Percentiles rank a stretch among this genome's conserved stretches.
These are phyloP conservation scores for Populus nigra DNA, from an alignment of 345 rosid species.

Conservation along the genomic window DNA sequence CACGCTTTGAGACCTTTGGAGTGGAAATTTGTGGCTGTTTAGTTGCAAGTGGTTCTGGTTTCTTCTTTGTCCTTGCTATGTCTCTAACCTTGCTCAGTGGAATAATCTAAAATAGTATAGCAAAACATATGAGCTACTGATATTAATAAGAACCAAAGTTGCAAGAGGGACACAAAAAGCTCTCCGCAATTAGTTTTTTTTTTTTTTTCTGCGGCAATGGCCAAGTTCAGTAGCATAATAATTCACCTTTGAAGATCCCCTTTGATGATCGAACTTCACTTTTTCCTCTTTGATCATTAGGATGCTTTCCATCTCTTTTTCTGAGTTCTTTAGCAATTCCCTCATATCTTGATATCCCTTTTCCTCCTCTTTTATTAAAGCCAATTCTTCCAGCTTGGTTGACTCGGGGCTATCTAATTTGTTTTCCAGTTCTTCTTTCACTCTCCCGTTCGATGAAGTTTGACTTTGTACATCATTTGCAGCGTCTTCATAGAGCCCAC, in stretches of 20 bases:
- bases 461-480: slow-evolving; percentile 32
- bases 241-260: slow-evolving; percentile 56
- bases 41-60: slow-evolving; percentile 30
- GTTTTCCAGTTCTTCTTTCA: slow-evolving; percentile 33
- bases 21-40: slow-evolving; percentile 46
- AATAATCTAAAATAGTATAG: slow-evolving; percentile 35
- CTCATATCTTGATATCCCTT: slow-evolving; percentile 14
- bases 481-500: slow-evolving; percentile 37
- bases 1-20: slow-evolving; percentile 53
- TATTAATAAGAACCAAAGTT: slow-evolving; percentile 2
- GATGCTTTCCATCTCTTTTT: slow-evolving; percentile 29
- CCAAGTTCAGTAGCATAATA: background rate
- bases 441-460: slow-evolving; percentile 32
- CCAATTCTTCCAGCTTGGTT: slow-evolving; percentile 17
- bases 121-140: slow-evolving; percentile 6
- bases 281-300: slow-evolving; percentile 29
- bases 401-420: background rate
- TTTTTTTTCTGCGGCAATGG: background rate
- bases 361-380: background rate
- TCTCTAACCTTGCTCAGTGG: slow-evolving; percentile 34
- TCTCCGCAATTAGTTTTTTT: slow-evolving; percentile 1
- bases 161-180: slow-evolving; percentile 1
- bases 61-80: slow-evolving; percentile 31
- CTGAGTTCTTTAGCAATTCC: slow-evolving; percentile 30
- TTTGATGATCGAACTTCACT: slow-evolving; percentile 33